Conservation (phyloP, 306 rosid species). For the Hippophae tibetana region DNA sequence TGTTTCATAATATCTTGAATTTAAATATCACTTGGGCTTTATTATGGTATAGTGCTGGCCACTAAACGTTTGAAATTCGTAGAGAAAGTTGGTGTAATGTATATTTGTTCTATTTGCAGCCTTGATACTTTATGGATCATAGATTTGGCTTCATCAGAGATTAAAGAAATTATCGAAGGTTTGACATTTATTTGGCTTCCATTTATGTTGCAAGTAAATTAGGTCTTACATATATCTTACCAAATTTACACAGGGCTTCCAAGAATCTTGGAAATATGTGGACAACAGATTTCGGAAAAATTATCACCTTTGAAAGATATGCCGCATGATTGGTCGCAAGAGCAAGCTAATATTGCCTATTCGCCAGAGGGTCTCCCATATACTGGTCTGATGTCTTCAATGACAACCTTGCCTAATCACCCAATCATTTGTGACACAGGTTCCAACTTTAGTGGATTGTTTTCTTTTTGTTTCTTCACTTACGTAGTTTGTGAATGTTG, state of each 20-base stretch:
- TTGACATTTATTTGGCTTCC: conserved; percentile 12
- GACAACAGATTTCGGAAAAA: conserved; percentile 39
- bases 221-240: conserved; percentile 17
- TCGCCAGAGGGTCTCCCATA: conserved; percentile 36
- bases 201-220: conserved; percentile 10
- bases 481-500: conserved; percentile 8
- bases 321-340: conserved; percentile 40
- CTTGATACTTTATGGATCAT: conserved; percentile 62
- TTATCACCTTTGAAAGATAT: conserved; percentile 47
- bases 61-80: no score
- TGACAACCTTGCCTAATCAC: conserved; percentile 45
- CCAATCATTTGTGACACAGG: conserved; percentile 63
- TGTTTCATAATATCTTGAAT: no score
- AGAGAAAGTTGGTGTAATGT: no score
- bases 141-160: conserved; percentile 52
- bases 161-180: conserved; percentile 56
- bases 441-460: conserved; percentile 20
- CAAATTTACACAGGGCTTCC: conserved; percentile 33
- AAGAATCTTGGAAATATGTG: conserved; percentile 47
- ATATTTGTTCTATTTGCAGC: conserved; percentile 29
- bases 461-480: conserved; percentile 3
- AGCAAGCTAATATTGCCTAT: conserved; percentile 25
- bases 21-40: no score
- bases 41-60: no score
- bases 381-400: conserved; percentile 59